A percentile compares a stretch with the other conserved stretches of the same genome.
These are phyloP conservation scores for Cytospora mali DNA, from an alignment of 2,329 filamentous ascomycete genomes.

Conservation along the genomic window DNA sequence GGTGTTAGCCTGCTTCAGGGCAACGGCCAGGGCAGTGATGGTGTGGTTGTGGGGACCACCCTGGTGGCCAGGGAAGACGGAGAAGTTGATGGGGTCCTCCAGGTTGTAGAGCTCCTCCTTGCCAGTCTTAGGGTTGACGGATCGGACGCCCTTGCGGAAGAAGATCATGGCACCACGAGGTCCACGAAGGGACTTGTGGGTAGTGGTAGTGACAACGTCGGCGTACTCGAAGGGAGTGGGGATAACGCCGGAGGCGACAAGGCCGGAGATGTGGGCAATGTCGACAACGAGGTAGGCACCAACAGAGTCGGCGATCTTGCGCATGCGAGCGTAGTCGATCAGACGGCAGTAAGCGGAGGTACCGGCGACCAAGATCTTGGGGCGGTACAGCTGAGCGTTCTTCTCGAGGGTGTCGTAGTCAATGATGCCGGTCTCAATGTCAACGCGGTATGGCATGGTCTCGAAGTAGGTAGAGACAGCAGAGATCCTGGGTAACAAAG, in stretches of 20 bases:
- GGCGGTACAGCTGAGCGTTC: slow-evolving; percentile 87
- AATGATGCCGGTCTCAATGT: slow-evolving; percentile 89
- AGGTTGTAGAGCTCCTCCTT: slow-evolving; percentile 91
- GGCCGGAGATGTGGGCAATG: slow-evolving; percentile 98
- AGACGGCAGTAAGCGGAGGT: slow-evolving; percentile 98
- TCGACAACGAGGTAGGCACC: slow-evolving; percentile 95
- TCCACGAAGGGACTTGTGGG: slow-evolving; percentile 97
- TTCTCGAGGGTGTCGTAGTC: slow-evolving; percentile 94
- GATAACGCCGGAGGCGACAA: slow-evolving; percentile 91
- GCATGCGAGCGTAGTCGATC: slow-evolving; percentile 96
- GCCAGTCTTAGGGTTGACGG: slow-evolving; percentile 85
- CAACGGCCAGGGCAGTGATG: slow-evolving; percentile 94
- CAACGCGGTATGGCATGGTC: slow-evolving; percentile 93
- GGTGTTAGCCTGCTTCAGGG: slow-evolving; percentile 88
- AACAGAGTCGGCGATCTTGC: slow-evolving; percentile 89
- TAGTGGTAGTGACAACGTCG: slow-evolving; percentile 97
- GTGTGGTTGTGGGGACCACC: slow-evolving; percentile 99
- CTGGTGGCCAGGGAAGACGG: slow-evolving; percentile 98
- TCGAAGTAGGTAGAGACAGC: slow-evolving; percentile 99
- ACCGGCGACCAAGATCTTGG: slow-evolving; percentile 94
- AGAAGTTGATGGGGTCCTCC: slow-evolving; percentile 96
- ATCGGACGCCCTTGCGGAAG: slow-evolving; percentile 95
- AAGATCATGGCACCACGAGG: slow-evolving; percentile 99
- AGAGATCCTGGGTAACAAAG: slow-evolving; percentile 66
- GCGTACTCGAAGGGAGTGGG: slow-evolving; percentile 90